Conservation (phyloP, 768 basidiomycete species). For the Lactifluus rugatus region DNA sequence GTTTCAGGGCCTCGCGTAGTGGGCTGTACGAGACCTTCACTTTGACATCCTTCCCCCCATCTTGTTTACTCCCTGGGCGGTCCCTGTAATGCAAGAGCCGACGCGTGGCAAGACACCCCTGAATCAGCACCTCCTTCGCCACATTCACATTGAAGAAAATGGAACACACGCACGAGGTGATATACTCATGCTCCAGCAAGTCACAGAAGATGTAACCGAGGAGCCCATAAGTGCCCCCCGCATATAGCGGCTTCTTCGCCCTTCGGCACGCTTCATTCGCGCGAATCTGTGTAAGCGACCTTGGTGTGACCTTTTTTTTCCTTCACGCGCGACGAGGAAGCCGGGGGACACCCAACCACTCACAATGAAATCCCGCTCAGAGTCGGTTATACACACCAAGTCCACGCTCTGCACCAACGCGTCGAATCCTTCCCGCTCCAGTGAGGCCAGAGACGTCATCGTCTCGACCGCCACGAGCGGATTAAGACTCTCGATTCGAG, state of each 20-base stretch:
- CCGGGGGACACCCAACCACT: conserved; percentile 25
- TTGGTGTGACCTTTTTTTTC: conserved; percentile 1
- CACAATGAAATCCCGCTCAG: conserved; percentile 60
- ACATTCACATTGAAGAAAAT: background rate
- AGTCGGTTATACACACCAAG: conserved; percentile 82
- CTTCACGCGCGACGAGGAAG: conserved; percentile 5
- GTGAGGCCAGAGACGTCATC: conserved; percentile 38
- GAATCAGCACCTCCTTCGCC: background rate
- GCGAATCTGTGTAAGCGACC: conserved; percentile 41
- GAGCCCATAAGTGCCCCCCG: conserved; percentile 86
- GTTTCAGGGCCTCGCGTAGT: conserved; percentile 49
- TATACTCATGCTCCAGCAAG: conserved; percentile 76
- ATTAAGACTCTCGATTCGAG: conserved; percentile 82
- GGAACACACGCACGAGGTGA: conserved; percentile 61
- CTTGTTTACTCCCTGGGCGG: conserved; percentile 46
- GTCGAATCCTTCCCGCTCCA: conserved; percentile 46
- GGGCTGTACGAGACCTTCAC: conserved; percentile 56
- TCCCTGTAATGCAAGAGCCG: conserved; percentile 33
- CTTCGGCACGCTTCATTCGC: conserved; percentile 76
- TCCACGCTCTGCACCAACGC: conserved; percentile 58
- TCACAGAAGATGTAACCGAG: conserved; percentile 94
- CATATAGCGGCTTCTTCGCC: conserved; percentile 71
- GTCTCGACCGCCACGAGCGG: conserved; percentile 81
- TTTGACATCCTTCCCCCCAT: conserved; percentile 49
- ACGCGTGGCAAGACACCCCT: background rate